These are phyloP conservation scores for Lenzites betulinus DNA, from an alignment of 768 basidiomycete genomes.

Conservation along the genomic window DNA sequence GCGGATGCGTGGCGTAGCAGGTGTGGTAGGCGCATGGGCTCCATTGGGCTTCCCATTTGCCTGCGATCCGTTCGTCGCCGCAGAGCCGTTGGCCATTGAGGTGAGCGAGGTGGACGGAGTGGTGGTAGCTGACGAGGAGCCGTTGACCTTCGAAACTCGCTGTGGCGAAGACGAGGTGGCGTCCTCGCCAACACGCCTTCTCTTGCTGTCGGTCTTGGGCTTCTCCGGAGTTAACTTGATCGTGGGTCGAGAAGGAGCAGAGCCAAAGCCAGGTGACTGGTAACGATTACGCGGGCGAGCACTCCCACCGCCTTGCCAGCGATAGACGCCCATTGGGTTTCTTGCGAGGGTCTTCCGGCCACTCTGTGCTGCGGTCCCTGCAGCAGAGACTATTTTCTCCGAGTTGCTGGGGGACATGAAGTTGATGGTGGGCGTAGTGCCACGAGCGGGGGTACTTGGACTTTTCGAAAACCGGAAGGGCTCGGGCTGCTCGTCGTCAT, in stretches of 20 bases:
- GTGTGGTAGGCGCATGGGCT: constrained; percentile 21
- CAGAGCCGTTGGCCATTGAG: constrained; percentile 17
- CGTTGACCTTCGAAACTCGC: constrained; percentile 26
- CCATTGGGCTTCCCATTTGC: constrained; percentile 18
- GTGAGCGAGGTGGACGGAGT: constrained; percentile 27
- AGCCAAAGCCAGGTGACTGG: constrained; percentile 71
- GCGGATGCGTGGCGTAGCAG: constrained; percentile 22
- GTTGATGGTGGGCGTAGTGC: constrained; percentile 36
- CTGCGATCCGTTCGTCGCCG: constrained; percentile 18
- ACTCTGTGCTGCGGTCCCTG: constrained; percentile 30
- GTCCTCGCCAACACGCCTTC: constrained; percentile 59
- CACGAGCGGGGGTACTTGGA: constrained; percentile 42
- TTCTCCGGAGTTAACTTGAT: constrained; percentile 46
- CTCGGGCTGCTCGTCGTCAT: constrained; percentile 43
- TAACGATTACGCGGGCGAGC: constrained; percentile 70
- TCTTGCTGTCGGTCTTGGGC: constrained; percentile 53
- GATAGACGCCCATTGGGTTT: constrained; percentile 76
- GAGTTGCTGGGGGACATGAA: constrained; percentile 26
- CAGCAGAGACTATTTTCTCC: constrained; percentile 14
- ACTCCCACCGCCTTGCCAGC: constrained; percentile 78
- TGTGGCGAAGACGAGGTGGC: constrained; percentile 39
- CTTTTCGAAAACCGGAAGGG: constrained; percentile 66
- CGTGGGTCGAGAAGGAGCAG: constrained; percentile 47
- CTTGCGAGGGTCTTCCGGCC: constrained; percentile 57
- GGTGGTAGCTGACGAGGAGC: constrained; percentile 24